Conservation (phyloP, 1,284 basidiomycete species). For the Cryptococcus sp. region DNA sequence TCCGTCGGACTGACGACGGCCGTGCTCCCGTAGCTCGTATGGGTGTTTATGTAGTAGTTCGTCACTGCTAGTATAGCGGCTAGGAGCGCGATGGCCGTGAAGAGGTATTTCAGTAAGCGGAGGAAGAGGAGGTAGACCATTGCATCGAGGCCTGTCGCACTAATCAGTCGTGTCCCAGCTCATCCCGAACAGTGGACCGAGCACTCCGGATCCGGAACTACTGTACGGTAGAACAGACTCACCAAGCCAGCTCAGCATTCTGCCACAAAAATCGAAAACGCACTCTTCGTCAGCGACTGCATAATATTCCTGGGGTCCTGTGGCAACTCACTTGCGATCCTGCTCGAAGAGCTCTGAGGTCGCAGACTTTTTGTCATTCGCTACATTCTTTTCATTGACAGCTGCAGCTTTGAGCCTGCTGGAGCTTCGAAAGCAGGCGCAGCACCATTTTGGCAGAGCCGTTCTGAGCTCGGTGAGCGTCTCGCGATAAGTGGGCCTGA, state of each 20-base stretch:
- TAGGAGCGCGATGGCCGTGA: slow-evolving; percentile 28
- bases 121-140: slow-evolving; percentile 87
- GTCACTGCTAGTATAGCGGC: slow-evolving; percentile 28
- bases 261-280: background rate
- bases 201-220: background rate
- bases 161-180: background rate
- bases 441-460: slow-evolving; percentile 5
- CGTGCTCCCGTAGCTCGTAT: slow-evolving; percentile 18
- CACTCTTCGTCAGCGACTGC: background rate
- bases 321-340: slow-evolving; percentile 12
- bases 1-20: slow-evolving; percentile 1
- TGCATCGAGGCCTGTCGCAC: slow-evolving; percentile 69
- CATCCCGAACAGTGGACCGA: background rate
- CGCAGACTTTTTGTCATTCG: background rate
- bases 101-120: slow-evolving; percentile 75
- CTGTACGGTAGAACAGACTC: background rate
- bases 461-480: slow-evolving; percentile 14
- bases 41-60: slow-evolving; percentile 40
- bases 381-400: background rate
- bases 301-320: too few relatives aligned
- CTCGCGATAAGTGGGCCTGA: slow-evolving; percentile 18
- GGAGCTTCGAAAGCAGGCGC: background rate
- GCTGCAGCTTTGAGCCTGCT: too few relatives aligned
- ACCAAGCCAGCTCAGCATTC: background rate
- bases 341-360: slow-evolving; percentile 11